Base-by-base conservation (phyloP, 108 stramenopile genomes). In the Epipyxis sp. region DNA sequence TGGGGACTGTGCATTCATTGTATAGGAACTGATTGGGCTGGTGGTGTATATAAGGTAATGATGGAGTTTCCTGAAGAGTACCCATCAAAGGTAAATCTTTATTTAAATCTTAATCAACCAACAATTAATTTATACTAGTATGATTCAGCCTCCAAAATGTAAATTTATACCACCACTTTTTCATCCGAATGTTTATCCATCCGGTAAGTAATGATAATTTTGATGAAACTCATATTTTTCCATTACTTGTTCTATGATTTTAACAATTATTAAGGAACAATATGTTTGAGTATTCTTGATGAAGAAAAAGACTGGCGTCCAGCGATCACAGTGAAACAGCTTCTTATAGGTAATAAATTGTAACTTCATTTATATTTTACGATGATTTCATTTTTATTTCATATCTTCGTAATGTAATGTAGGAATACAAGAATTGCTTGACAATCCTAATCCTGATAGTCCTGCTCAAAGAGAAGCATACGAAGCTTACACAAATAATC, bases 271-370 rank as follows among this genome's bases (percentile, higher is more conserved):
- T 90, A 84, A 45, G 98, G 98, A n/a, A 98, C 96, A 16, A 93
- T 98, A 77, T 98, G 98, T 83, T 87, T 98, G 27, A 91, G 90
- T 77, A 97, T 99, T 79, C 79, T 99, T 42, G 95, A 97, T 76
- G 98, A 97, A 81, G 98, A 98, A 81, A 94, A 99, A 80, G 98
- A 92, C 20, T 99, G 98, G 98, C 89, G 96, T 77, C 98, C 98
- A 20, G 94, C 95, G 3, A 96, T 98, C 85, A 97, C 95, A 3
- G 83, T 99, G 58, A 94, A 95, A 81, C 95, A 97, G 82, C 91
- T 99, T 82, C 82, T 99, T 76, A 80, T 96, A 80, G 97, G 97
- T 41, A n/a, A n/a, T n/a, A n/a, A n/a, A n/a, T n/a, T n/a, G n/a
- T 96, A 97, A 82, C 98, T 97, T 83, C 20, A 25, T 20, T 25